Percentiles rank a stretch among this genome's conserved stretches.
Conservation (phyloP, 1,139 yeast genomes). For the Suhomyces yuchorum region DNA sequence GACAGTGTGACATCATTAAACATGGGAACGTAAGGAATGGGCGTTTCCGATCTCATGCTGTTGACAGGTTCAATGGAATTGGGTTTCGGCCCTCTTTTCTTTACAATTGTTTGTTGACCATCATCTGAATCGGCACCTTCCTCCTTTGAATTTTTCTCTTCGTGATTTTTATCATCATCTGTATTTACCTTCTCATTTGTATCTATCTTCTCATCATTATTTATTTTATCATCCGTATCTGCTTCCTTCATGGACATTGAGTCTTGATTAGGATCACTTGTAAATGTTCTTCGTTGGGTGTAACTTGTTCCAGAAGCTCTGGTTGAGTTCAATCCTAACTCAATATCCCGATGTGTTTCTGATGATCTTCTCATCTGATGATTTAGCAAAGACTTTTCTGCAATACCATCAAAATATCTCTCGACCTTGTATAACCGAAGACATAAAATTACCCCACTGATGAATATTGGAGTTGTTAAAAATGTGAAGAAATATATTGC, state of each 20-base stretch:
- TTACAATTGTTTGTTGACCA: conserved; percentile 29
- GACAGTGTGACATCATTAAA: background rate
- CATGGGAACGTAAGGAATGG: background rate
- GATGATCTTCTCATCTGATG: conserved; percentile 80
- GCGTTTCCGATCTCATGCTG: background rate
- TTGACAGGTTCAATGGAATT: conserved; percentile 43
- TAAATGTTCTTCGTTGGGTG: background rate
- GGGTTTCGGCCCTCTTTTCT: conserved; percentile 34
- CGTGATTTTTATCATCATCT: conserved; percentile 16
- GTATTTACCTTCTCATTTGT: conserved; percentile 7
- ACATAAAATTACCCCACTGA: conserved; percentile 77
- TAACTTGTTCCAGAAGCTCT: conserved; percentile 15
- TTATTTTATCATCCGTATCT: conserved; percentile 17
- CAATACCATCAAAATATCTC: conserved; percentile 80
- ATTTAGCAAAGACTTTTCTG: conserved; percentile 69
- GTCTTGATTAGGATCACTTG: background rate
- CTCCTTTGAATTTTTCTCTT: conserved; percentile 18
- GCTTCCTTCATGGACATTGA: conserved; percentile 8
- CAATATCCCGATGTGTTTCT: conserved; percentile 46
- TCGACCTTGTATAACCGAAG: conserved; percentile 90
- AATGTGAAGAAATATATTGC: conserved; percentile 59
- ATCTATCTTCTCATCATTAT: conserved; percentile 14
- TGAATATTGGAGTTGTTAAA: conserved; percentile 84
- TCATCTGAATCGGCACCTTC: conserved; percentile 21
- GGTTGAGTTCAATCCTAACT: conserved; percentile 40